Percentiles rank a stretch among this genome's conserved stretches.
phyloP scores from a whole-genome alignment of 768 basidiomycete species.

The Hypholoma fasciculare region DNA sequence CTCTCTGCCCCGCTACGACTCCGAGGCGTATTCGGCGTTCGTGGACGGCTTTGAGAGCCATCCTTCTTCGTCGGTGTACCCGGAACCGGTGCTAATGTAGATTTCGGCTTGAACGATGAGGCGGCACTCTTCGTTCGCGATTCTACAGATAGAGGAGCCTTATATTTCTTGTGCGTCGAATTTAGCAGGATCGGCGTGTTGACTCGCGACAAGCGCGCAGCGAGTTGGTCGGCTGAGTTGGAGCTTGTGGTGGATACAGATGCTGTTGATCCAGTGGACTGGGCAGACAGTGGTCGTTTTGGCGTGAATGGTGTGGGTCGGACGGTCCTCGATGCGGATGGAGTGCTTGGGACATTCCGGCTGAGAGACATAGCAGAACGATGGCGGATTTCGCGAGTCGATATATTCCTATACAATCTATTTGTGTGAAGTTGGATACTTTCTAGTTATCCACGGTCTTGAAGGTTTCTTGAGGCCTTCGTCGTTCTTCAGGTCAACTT shows the following conservation, averaged over 20 bases:
- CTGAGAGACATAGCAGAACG: constrained; percentile 5
- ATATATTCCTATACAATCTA: not conserved
- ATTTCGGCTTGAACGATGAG: constrained; percentile 26
- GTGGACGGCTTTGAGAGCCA: constrained; percentile 38
- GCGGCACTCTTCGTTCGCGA: constrained; percentile 27
- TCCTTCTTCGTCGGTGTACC: constrained; percentile 52
- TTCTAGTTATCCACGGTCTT: not conserved
- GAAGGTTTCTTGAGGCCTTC: not conserved
- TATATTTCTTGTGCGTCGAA: constrained; percentile 60
- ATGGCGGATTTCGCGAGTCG: not conserved
- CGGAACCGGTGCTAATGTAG: constrained; percentile 46
- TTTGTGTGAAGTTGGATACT: not conserved
- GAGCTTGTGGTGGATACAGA: constrained; percentile 4
- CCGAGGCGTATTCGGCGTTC: constrained; percentile 55
- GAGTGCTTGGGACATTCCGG: constrained; percentile 25
- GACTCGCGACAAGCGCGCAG: constrained; percentile 20
- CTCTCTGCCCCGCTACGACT: constrained; percentile 46
- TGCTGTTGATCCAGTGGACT: constrained; percentile 18
- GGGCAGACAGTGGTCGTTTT: constrained; percentile 43
- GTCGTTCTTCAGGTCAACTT: constrained; percentile 2
- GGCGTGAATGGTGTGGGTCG: constrained; percentile 55
- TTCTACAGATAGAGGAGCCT: constrained; percentile 56
- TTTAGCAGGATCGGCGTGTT: constrained; percentile 22
- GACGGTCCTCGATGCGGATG: constrained; percentile 35
- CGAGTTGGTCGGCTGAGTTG: constrained; percentile 11